Base-by-base conservation (phyloP, 495 filamentous ascomycete genomes). In the Penicillium longicatenatum region DNA sequence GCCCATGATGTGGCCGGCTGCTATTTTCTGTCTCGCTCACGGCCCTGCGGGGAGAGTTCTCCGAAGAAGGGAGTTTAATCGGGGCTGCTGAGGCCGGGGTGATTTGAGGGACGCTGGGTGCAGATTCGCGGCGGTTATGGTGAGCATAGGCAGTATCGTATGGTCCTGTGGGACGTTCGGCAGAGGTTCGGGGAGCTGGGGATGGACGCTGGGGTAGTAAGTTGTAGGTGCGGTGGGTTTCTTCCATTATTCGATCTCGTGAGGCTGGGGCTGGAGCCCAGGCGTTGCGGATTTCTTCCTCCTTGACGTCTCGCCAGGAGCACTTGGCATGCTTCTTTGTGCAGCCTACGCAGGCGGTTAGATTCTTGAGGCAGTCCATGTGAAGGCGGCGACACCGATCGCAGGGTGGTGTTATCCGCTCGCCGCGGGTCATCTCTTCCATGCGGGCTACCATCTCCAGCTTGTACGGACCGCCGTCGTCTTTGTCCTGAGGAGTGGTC, bases 261-360 rank as follows among this genome's bases (percentile, higher is more conserved):
- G 54, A 30, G 24, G 26, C 43, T 9, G 58, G 21, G 16, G 51
- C 50, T 33, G 9, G 10, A 4, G 62, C 47, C 26, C 62, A 72
- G 26, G 66, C 57, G 16, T 78, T 74, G 10, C 59, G 70, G 9
- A 91, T 60, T 65, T 94, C 91, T 0, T 86, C 84, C 46, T 91
- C 85, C 37, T 83, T 86, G 47, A 93, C 81, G 53, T 87, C 84
- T 57, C 84, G 86, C 91, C 91, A 96, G 21, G 82, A 84, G 69
- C 91, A 96, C 58, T 89, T 92, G 14, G 89, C 89, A 65, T 94
- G 91, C 71, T 93, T 93, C 70, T 89, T 90, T 2, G 91, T 94
- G 71, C 91, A 96, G 35, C 89, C 90, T 70, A 89, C 82, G 68
- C 91, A 96, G 21, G 91, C 89, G 0, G 90, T 93, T 33, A 92